phyloP scores from a whole-genome alignment of 2,329 filamentous ascomycete species.

The Beauveria australis region DNA sequence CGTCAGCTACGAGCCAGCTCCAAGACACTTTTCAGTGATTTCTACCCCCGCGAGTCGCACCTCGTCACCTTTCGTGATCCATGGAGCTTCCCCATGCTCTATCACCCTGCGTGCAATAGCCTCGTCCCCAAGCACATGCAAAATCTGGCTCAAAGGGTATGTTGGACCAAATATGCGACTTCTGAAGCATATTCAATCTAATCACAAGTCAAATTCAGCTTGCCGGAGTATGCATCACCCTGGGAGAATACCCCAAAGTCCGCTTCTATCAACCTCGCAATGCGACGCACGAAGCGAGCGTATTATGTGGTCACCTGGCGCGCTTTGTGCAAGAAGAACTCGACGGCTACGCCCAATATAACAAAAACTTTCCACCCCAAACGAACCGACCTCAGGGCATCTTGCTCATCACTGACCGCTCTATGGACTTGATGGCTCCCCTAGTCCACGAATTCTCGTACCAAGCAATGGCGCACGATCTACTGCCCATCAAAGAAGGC shows the following conservation, averaged over 20 bases:
- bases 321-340: conserved; percentile 87
- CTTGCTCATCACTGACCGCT: conserved; percentile 80
- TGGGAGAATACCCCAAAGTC: conserved; percentile 92
- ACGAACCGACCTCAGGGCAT: conserved; percentile 70
- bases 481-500: conserved; percentile 78
- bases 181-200: neutral
- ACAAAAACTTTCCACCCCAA: conserved; percentile 77
- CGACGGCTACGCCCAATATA: conserved; percentile 78
- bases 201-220: conserved; percentile 20
- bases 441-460: conserved; percentile 95
- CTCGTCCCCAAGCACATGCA: conserved; percentile 79
- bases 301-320: conserved; percentile 80
- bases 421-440: conserved; percentile 85
- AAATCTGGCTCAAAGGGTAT: conserved; percentile 77
- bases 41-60: conserved; percentile 83
- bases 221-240: conserved; percentile 67
- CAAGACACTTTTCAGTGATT: conserved; percentile 79
- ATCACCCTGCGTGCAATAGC: conserved; percentile 81
- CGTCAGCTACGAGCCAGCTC: conserved; percentile 72
- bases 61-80: conserved; percentile 88
- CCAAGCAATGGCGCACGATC: conserved; percentile 94
- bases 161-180: neutral
- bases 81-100: conserved; percentile 90
- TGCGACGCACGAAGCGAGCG: conserved; percentile 75
- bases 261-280: conserved; percentile 76